Evolutionary conservation across 306 rosid species (phyloP), one percentile per base, ranked within the genome.

Genomic region (Medicago ruthenica): DNA sequence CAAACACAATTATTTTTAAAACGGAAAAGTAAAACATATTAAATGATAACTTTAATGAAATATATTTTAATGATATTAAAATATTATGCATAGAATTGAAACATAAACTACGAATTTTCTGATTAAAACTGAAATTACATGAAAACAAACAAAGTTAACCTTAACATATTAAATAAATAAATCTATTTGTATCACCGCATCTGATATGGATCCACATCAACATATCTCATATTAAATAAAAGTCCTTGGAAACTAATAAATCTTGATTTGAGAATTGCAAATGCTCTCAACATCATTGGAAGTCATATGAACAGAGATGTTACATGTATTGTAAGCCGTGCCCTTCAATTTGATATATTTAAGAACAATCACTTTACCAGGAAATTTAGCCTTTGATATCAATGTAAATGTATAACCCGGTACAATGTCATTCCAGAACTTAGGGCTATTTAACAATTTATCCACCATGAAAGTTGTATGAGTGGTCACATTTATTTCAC

Each of bases 271-370:
- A 57, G 86, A 60, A 1, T 8, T 37, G 73, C 96, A 90, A 0
- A 2, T 68, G 12, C 88, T 65, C 17, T 74, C 53, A 67, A 57
- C 70, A 11, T 12, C 2, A 76, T 3, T 16, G 9, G 83, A 18
- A 16, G 0, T 8, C 8, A 90, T 0, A 16, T 71, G 48, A 80
- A 87, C 8, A 22, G 83, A 71, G 54, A 88, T 80, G 24, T 87
- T 55, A 71, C 96, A 85, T 0, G 8, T 14, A 44, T 67, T 83
- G 41, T 62, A 55, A 45, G 67, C 77, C 6, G 61, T 83, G 17
- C 87, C 90, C 64, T 73, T 77, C n/a, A 73, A 5, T 82, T 82
- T 87, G 53, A 90, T 39, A 17, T 83, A 36, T 59, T 85, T 84
- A 0, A 90, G 42, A 18, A 69, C 1, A 21, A 20, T 70, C 39